Evolutionary conservation across 2,329 filamentous ascomycete genomes (phyloP).

Genomic region (Aspergillus candidus): DNA sequence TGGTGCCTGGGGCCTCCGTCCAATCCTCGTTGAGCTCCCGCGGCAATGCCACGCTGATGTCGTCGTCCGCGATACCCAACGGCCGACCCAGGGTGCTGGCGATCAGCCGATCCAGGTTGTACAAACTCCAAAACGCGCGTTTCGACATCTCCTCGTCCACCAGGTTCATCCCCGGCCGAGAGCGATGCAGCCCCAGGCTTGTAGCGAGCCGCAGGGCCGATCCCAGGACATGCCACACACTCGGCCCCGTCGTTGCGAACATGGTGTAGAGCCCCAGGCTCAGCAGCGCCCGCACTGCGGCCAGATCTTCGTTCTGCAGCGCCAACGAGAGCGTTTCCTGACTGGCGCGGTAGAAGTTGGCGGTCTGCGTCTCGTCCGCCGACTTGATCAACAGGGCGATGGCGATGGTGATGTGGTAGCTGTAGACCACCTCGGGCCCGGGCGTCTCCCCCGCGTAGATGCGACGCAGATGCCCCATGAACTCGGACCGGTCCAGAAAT

Average conservation of each 20-base stretch:
- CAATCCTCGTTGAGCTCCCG: constrained; percentile 38
- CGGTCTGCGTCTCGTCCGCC: constrained; percentile 24
- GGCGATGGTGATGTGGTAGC: constrained; percentile 35
- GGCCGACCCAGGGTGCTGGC: constrained; percentile 36
- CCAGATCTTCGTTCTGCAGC: constrained; percentile 35
- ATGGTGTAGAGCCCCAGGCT: constrained; percentile 34
- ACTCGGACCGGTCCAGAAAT: constrained; percentile 31
- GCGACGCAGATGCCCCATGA: constrained; percentile 27
- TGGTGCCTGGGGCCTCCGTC: constrained; percentile 29
- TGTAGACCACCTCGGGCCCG: constrained; percentile 28
- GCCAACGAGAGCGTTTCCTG: constrained; percentile 30
- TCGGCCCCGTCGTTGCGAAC: constrained; percentile 34
- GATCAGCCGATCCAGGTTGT: constrained; percentile 39
- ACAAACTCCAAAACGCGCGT: constrained; percentile 41
- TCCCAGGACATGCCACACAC: constrained; percentile 37
- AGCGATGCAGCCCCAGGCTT: constrained; percentile 34
- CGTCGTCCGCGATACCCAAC: constrained; percentile 37
- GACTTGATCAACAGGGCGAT: constrained; percentile 31
- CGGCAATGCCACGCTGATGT: constrained; percentile 34
- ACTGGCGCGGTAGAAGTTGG: constrained; percentile 32
- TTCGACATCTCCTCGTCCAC: constrained; percentile 37
- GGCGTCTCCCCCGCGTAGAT: constrained; percentile 32
- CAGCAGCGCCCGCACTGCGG: constrained; percentile 31
- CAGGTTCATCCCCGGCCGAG: constrained; percentile 20
- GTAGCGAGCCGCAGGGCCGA: constrained; percentile 33